Evolutionary conservation across 2,329 filamentous ascomycete genomes (phyloP), one percentile per base, ranked within the genome.

Genomic region (Aureobasidium sp.): DNA sequence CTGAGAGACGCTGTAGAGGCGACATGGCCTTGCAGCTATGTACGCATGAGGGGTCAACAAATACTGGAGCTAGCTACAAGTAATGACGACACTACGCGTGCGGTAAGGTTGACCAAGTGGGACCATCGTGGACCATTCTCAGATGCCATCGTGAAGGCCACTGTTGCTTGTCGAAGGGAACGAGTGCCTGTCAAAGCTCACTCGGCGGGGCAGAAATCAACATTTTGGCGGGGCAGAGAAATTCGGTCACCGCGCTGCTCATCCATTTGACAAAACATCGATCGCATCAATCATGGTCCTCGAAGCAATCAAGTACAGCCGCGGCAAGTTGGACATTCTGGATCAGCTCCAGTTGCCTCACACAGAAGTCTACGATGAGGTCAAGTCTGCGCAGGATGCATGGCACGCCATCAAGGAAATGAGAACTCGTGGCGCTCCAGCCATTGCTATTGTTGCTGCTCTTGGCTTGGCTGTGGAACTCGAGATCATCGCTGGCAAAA

Each of bases 401-500:
- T 94, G 90, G 77, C 87, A 91, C 72, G 89, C 88, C 69, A 94
- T 94, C 76, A 86, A 85, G 68, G 82, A 88, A 17, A 94, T 94
- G 90, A 85, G 90, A 69, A 90, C 79, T 61, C 80, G 85, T 58
- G 88, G 90, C 44, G 94, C 94, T 5, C 94, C 94, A 0, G 94
- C 94, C 49, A 99, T 99, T 73, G 94, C 94, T 48, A 97, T 99
- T 66, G 94, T 99, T n/a, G 94, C 94, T 25, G 90, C 89, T 22
- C 83, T 99, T 37, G 87, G 90, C 2, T 83, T 97, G 39, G 92
- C 91, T 1, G 90, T 96, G 9, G 93, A 97, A 74, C 77, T 97
- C 9, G 79, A 85, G 56, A 82, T 83, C 8, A 81, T 82, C 63
- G 60, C 68, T 8, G 55, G 66, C 2, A 44, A 66, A 25, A 67